Base-by-base conservation (phyloP, 1,284 basidiomycete genomes). In the Trichosporon sp. region DNA sequence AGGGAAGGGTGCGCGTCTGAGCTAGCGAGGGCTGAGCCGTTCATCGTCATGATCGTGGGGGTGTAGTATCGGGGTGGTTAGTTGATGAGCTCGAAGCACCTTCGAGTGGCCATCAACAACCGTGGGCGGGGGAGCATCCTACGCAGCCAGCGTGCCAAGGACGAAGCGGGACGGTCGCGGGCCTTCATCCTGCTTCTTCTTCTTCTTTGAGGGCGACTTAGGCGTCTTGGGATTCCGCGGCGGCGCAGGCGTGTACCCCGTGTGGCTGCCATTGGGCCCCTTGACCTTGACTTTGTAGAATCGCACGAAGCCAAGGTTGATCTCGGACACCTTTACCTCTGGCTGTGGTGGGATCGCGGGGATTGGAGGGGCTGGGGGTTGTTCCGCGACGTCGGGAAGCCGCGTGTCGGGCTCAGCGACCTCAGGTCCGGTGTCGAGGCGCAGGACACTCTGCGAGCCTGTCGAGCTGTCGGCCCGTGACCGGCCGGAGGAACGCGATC, bases 241-340 rank as follows among this genome's bases (percentile, higher is more conserved):
- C 54, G 54, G 54, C 26, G 54, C 54, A 11, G 54, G 54, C 26
- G 54, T 46, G 64, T 46, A 65, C 8, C 40, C 64, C 2, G 40
- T 38, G n/a, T 46, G 43, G 21, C 12, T 65, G 10, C 43, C 64
- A n/a, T 65, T 65, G 21, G 64, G 64, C 10, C 64, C 40, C 37
- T 37, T 40, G 37, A 31, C 64, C 38, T 65, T 65, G 19, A 46
- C 64, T 2, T 40, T 65, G 40, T 65, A 46, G 64, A 46, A 65
- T n/a, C 54, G 54, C 11, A 31, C 54, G 54, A 59, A 31, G 26
- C 54, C 54, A 4, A 59, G 54, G 11, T 59, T 59, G 54, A 59
- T 59, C 12, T 31, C 26, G 21, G 54, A 59, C 21, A 59, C 54
- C 26, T 59, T 31, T 2, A 59, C 54, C 12, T 59, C 31, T 10